phyloP scores from a whole-genome alignment of 345 rosid species.

The Stellera chamaejasme region DNA sequence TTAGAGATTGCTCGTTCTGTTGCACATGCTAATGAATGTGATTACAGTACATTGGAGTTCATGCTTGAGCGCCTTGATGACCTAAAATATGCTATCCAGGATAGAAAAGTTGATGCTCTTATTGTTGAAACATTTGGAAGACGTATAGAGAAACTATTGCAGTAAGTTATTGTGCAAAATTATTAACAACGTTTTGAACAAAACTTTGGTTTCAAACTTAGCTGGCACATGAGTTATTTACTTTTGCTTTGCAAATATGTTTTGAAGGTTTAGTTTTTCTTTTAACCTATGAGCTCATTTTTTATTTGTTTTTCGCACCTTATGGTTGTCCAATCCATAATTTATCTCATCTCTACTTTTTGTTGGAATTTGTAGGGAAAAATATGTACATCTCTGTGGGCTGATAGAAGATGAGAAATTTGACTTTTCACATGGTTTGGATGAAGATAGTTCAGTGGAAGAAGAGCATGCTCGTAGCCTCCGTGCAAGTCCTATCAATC shows the following conservation, averaged over 20 bases:
- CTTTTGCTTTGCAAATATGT: not conserved
- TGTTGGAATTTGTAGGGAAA: constrained; percentile 53
- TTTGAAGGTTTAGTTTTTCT: not conserved
- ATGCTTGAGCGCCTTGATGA: constrained; percentile 79
- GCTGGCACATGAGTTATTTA: not conserved
- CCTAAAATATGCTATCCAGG: constrained; percentile 85
- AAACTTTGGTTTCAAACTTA: not conserved
- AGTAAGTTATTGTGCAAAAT: constrained; percentile 32
- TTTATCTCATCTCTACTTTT: constrained; percentile 7
- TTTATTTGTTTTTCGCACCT: not conserved
- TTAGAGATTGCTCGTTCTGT: constrained; percentile 68
- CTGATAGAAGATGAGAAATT: constrained; percentile 76
- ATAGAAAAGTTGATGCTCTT: constrained; percentile 90
- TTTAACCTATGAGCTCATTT: not conserved
- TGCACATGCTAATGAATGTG: constrained; percentile 58
- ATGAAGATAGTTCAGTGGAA: constrained; percentile 79
- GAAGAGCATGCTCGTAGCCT: constrained; percentile 73
- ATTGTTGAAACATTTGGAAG: constrained; percentile 97
- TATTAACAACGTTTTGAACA: not conserved
- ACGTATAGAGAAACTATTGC: constrained; percentile 86
- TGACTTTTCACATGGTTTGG: constrained; percentile 48
- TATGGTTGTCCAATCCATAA: constrained; percentile 6
- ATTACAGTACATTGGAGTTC: constrained; percentile 56
- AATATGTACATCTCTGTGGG: constrained; percentile 70
- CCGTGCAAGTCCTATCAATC: constrained; percentile 80